These are phyloP conservation scores for Paracamarosporium sp. DNA, from an alignment of 2,329 filamentous ascomycete species.

Conservation along the genomic window DNA sequence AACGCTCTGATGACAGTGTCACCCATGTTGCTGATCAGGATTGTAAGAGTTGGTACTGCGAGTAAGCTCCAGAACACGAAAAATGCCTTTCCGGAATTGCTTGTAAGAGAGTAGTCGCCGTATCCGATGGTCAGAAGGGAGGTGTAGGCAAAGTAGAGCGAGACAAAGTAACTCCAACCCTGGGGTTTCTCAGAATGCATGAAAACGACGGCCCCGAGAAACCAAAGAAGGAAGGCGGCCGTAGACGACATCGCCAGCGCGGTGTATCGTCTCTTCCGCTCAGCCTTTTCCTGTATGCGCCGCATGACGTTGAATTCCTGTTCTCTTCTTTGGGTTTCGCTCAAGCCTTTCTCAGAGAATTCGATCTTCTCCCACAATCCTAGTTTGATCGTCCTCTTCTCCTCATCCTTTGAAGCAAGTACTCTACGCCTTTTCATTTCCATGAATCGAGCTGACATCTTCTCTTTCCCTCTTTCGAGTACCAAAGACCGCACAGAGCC, in stretches of 20 bases:
- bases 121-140: slow-evolving; percentile 63
- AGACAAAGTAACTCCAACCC: slow-evolving; percentile 59
- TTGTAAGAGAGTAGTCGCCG: slow-evolving; percentile 55
- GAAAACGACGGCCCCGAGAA: slow-evolving; percentile 60
- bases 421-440: slow-evolving; percentile 56
- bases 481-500: slow-evolving; percentile 59
- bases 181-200: slow-evolving; percentile 53
- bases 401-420: slow-evolving; percentile 46
- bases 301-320: slow-evolving; percentile 57
- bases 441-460: slow-evolving; percentile 57
- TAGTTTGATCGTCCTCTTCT: slow-evolving; percentile 52
- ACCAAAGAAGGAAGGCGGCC: slow-evolving; percentile 51
- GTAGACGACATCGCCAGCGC: slow-evolving; percentile 48
- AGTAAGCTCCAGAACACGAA: slow-evolving; percentile 65
- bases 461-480: slow-evolving; percentile 58
- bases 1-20: slow-evolving; percentile 62
- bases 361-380: slow-evolving; percentile 48
- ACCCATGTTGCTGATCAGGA: slow-evolving; percentile 62
- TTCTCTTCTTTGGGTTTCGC: slow-evolving; percentile 51
- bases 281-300: slow-evolving; percentile 46
- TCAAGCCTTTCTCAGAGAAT: slow-evolving; percentile 49
- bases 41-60: slow-evolving; percentile 62
- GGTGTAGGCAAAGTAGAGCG: slow-evolving; percentile 61
- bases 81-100: slow-evolving; percentile 61
- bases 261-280: slow-evolving; percentile 47